These are phyloP conservation scores for Penicillium robsamsonii DNA, from an alignment of 495 filamentous ascomycete species.

Conservation along the genomic window DNA sequence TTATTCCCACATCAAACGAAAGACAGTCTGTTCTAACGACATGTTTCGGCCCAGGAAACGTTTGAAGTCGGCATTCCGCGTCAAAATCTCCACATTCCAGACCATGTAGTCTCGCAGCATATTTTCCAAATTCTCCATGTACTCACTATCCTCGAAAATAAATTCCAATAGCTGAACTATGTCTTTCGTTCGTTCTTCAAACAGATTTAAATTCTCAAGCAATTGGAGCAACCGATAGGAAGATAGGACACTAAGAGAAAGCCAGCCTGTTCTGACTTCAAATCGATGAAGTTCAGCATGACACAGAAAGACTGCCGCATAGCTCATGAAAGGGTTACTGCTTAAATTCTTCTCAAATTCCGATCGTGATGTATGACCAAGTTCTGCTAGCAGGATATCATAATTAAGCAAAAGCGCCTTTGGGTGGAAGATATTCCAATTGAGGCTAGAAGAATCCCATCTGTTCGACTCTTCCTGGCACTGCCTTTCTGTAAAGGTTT, in stretches of 20 bases:
- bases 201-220: conserved; percentile 29
- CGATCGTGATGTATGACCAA: conserved; percentile 7
- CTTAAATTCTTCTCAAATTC: neutral
- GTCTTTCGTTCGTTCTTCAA: conserved; percentile 27
- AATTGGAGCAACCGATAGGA: conserved; percentile 30
- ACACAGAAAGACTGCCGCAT: conserved; percentile 28
- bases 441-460: conserved; percentile 15
- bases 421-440: conserved; percentile 17
- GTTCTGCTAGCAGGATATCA: conserved; percentile 4
- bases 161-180: conserved; percentile 33
- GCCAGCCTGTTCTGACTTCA: conserved; percentile 26
- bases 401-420: conserved; percentile 3
- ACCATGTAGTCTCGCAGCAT: conserved; percentile 6
- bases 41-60: neutral
- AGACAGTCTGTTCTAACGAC: conserved; percentile 8
- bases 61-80: conserved; percentile 2
- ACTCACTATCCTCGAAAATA: conserved; percentile 30
- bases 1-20: conserved; percentile 14
- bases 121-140: conserved; percentile 23
- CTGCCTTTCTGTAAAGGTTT: neutral
- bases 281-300: conserved; percentile 34
- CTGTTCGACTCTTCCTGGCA: conserved; percentile 1
- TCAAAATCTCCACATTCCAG: conserved; percentile 7
- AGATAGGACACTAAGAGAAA: conserved; percentile 26
- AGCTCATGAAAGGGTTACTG: conserved; percentile 24